Conservation (phyloP, 2,329 filamentous ascomycete genomes). For the Colletotrichum australisinense region DNA sequence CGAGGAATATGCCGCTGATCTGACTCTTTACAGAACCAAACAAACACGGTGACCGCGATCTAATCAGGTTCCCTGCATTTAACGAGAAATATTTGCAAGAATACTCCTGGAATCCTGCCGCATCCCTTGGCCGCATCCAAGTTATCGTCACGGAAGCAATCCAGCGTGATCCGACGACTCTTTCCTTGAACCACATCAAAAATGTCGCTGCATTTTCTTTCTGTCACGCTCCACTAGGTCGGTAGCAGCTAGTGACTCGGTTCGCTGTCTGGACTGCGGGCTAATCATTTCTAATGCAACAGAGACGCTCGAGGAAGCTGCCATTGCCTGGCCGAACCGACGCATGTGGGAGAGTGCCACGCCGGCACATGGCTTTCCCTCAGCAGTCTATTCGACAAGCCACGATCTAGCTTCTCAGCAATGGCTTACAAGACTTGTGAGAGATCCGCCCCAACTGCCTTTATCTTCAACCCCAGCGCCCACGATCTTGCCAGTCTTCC, state of each 20-base stretch:
- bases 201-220: constrained; percentile 85
- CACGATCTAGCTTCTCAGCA: background rate
- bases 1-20: background rate
- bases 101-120: constrained; percentile 77
- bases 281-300: constrained; percentile 26
- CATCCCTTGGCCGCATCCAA: constrained; percentile 80
- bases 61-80: constrained; percentile 79
- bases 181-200: constrained; percentile 74
- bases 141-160: constrained; percentile 81
- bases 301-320: constrained; percentile 77
- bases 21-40: constrained; percentile 55
- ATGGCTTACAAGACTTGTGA: background rate
- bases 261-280: background rate
- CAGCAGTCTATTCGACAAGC: constrained; percentile 47
- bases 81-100: constrained; percentile 76
- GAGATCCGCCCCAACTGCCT: background rate
- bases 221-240: constrained; percentile 84
- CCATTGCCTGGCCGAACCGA: constrained; percentile 84
- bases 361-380: constrained; percentile 52
- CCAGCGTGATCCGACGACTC: constrained; percentile 60
- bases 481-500: background rate
- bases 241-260: constrained; percentile 38
- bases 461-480: background rate
- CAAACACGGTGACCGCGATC: constrained; percentile 67
- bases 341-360: constrained; percentile 72